These are phyloP conservation scores for Fusarium coffeatum DNA, from an alignment of 2,329 filamentous ascomycete genomes.

Conservation along the genomic window DNA sequence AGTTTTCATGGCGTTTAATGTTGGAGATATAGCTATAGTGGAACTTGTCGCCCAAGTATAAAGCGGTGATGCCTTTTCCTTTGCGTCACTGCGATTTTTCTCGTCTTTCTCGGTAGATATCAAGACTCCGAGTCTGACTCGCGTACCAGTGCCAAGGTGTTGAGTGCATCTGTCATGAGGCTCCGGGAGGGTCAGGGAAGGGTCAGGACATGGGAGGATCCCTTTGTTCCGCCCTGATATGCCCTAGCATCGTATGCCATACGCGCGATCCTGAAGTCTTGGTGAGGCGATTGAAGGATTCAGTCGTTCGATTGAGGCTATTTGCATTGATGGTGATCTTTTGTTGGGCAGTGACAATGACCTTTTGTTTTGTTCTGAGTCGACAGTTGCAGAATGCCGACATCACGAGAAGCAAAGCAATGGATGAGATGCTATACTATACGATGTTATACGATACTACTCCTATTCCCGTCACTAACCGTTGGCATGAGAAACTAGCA, in stretches of 20 bases:
- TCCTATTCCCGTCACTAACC: background rate
- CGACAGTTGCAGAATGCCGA: background rate
- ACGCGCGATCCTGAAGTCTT: background rate
- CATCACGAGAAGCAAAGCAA: background rate
- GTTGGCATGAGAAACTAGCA: background rate
- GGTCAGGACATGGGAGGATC: background rate
- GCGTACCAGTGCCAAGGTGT: background rate
- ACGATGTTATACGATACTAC: background rate
- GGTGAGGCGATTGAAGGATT: constrained; percentile 19
- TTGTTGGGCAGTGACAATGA: background rate
- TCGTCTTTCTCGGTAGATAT: constrained; percentile 2
- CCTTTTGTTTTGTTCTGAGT: background rate
- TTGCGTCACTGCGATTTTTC: constrained; percentile 11
- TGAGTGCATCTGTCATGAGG: constrained; percentile 11
- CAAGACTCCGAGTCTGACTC: constrained; percentile 13
- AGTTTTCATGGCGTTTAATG: background rate
- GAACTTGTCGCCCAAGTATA: constrained; percentile 5
- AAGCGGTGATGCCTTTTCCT: constrained; percentile 12
- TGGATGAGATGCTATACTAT: background rate
- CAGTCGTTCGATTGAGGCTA: constrained; percentile 8
- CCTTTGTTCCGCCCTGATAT: background rate
- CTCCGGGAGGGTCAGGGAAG: constrained; percentile 1
- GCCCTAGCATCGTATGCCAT: background rate
- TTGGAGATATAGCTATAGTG: background rate
- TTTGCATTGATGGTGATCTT: background rate